Evolutionary conservation across 805 yeast genomes (phyloP).

Genomic region (Candida quercuum): DNA sequence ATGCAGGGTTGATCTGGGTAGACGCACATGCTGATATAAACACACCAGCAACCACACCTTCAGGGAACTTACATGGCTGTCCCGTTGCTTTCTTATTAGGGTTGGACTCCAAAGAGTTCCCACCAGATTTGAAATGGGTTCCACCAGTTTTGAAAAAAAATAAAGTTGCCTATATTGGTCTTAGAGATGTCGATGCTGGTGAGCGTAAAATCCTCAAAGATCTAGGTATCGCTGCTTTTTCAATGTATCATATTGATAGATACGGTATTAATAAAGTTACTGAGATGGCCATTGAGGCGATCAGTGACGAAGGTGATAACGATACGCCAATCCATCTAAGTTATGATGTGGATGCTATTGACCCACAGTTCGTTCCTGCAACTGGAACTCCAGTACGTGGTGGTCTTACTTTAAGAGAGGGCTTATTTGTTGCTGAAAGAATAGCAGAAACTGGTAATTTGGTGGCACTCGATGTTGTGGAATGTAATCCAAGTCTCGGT

Average conservation of each 20-base stretch:
- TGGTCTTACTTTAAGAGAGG: constrained; percentile 90
- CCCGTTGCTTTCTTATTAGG: constrained; percentile 92
- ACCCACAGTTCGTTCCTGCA: constrained; percentile 90
- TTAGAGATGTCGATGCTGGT: constrained; percentile 86
- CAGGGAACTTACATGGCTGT: constrained; percentile 95
- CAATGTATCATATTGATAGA: constrained; percentile 95
- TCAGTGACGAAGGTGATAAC: constrained; percentile 67
- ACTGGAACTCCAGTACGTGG: constrained; percentile 98
- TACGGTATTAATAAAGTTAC: constrained; percentile 89
- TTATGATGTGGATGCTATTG: constrained; percentile 96
- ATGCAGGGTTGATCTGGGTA: constrained; percentile 89
- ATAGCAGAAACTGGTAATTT: constrained; percentile 86
- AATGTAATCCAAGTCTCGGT: constrained; percentile 87
- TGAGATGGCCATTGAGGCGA: constrained; percentile 78
- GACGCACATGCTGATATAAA: constrained; percentile 98
- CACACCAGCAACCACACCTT: constrained; percentile 73
- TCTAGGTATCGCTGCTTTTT: constrained; percentile 71
- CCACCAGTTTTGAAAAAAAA: constrained; percentile 58
- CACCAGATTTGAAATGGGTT: constrained; percentile 79
- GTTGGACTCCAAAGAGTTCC: constrained; percentile 58
- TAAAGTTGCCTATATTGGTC: constrained; percentile 86
- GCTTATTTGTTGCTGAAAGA: constrained; percentile 87
- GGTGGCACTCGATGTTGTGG: constrained; percentile 86
- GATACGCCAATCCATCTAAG: constrained; percentile 77
- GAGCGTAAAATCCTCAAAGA: constrained; percentile 74